Percentiles rank a stretch among this genome's conserved stretches.
Conservation (phyloP, 805 yeast species). For the Suhomyces prunicola region DNA sequence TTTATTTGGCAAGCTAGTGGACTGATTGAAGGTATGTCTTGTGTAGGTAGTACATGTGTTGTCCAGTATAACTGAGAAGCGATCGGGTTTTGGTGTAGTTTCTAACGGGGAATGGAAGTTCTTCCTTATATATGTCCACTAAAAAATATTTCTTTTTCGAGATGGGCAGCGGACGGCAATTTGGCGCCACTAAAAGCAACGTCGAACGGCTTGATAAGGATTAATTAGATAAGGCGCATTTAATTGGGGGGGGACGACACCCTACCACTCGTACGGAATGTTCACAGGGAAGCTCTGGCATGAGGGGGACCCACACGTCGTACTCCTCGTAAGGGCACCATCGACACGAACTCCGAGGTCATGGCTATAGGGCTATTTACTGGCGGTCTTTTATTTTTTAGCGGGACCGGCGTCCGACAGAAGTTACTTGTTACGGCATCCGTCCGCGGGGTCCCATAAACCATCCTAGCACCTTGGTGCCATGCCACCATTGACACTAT, state of each 20-base stretch:
- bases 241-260: too few relatives aligned
- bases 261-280: too few relatives aligned
- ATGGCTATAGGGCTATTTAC: too few relatives aligned
- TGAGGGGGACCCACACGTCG: too few relatives aligned
- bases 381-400: neutral
- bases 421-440: neutral
- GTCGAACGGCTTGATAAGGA: neutral
- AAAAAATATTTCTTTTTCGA: neutral
- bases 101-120: neutral
- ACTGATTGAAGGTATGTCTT: slow-evolving; percentile 1
- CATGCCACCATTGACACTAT: neutral
- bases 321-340: too few relatives aligned
- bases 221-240: neutral
- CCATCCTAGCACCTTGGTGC: too few relatives aligned
- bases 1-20: neutral
- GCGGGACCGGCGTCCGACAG: neutral
- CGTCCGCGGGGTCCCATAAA: neutral
- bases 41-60: slow-evolving; percentile 1
- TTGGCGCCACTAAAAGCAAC: neutral
- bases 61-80: neutral
- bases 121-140: neutral
- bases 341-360: too few relatives aligned
- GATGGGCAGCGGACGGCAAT: neutral
- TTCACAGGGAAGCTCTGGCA: too few relatives aligned
- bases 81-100: neutral